Evolutionary conservation across 2,329 filamentous ascomycete species (phyloP).

Genomic region (Aspergillus floridensis): DNA sequence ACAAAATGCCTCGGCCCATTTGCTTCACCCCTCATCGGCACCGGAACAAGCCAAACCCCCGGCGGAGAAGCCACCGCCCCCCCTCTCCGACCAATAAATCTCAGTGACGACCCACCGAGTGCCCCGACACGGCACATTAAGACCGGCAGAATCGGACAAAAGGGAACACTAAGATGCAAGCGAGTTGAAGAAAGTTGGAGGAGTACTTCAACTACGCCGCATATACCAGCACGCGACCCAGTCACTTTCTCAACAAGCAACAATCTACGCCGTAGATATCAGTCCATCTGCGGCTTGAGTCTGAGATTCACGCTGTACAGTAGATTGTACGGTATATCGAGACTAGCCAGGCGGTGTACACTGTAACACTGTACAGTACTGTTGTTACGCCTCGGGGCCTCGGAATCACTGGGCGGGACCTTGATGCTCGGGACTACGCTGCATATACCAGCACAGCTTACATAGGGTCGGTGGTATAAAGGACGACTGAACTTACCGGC

Average conservation of each 20-base stretch:
- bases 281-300: neutral
- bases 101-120: neutral
- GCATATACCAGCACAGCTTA: slow-evolving; percentile 42
- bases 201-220: slow-evolving; percentile 1
- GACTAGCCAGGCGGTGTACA: too few species aligned
- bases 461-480: slow-evolving; percentile 1
- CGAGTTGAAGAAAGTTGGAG: neutral
- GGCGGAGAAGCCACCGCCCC: slow-evolving; percentile 2
- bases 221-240: neutral
- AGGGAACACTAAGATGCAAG: slow-evolving; percentile 17
- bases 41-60: slow-evolving; percentile 11
- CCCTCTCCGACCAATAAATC: neutral
- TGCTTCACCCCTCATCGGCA: slow-evolving; percentile 2
- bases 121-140: neutral
- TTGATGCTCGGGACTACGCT: slow-evolving; percentile 43
- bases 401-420: too few species aligned
- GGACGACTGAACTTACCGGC: neutral
- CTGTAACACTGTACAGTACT: too few species aligned
- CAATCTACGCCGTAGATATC: neutral
- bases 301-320: too few species aligned
- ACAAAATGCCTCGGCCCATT: slow-evolving; percentile 13
- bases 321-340: too few species aligned
- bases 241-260: neutral
- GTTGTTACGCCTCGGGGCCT: too few species aligned
- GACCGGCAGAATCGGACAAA: slow-evolving; percentile 17